Base-by-base conservation (phyloP, 2,329 filamentous ascomycete genomes). In the Colletotrichum gigasporum region DNA sequence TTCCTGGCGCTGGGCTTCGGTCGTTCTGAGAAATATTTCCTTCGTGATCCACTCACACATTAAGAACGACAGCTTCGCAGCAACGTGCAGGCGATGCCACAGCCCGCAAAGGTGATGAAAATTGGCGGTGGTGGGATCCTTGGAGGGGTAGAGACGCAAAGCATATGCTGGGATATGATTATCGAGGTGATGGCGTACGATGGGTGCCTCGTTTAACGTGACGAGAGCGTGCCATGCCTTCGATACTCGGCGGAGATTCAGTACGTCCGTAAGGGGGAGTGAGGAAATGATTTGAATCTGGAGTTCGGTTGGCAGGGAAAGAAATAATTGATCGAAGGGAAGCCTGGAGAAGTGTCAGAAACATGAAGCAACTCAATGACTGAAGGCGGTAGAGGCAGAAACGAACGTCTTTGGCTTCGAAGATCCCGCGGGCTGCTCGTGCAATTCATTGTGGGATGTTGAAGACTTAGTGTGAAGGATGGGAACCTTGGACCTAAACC, bases 41-140 rank as follows among this genome's bases (percentile, higher is more conserved):
- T 88, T 89, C 3, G 85, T 87, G 12, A 88, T 86, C 82, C 87
- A 87, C 68, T 88, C 85, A 67, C 86, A 87, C 75, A 90, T 90
- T 54, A 88, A 76, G 61, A 82, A 83, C 0, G 88, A 83, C 12
- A 90, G 74, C 73, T 90, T 90, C 9, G 86, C 83, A 11, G 88
- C 85, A 24, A 90, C 87, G 69, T 90, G 87, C 2, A 90, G 74
- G 16, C 88, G 83, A 72, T 90, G 87, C 88, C 88, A 90, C 69
- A 90, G 77, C 18, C 87, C 84, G 69, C 87, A 90, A 0, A 90
- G 74, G 66, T 90, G 85, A 69, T 89, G 86, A 32, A 90, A 82
- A 64, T 81, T 88, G 54, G 87, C 76, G 16, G 81, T 75, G 16
- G 77, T 71, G 4, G 79, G 73, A 37, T 84, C 79, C n/a, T 80